phyloP scores from a whole-genome alignment of 2,329 filamentous ascomycete genomes.

The Colletotrichum orchidophilum region DNA sequence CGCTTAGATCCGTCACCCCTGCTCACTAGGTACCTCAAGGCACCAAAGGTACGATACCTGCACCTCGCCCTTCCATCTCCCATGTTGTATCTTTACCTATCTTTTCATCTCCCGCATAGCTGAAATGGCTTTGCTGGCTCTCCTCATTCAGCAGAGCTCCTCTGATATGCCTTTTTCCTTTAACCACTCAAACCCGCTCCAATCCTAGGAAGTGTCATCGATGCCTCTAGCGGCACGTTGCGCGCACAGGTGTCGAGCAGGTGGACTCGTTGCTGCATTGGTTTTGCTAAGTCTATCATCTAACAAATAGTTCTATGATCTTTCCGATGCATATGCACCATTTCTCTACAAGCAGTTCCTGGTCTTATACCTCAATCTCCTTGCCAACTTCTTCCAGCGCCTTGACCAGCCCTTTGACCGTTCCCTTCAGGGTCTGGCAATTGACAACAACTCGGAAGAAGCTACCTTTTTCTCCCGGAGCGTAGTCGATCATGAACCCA shows the following conservation, averaged over 20 bases:
- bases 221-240: background rate
- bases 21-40: background rate
- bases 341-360: too few relatives aligned
- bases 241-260: background rate
- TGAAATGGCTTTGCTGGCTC: background rate
- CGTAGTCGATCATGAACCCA: constrained; percentile 70
- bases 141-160: background rate
- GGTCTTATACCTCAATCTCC: constrained; percentile 35
- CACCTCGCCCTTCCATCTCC: background rate
- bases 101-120: background rate
- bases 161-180: background rate
- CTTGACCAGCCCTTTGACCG: constrained; percentile 62
- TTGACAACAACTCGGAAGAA: constrained; percentile 71
- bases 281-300: background rate
- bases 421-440: constrained; percentile 60
- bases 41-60: too few relatives aligned
- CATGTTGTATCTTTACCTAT: background rate
- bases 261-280: background rate
- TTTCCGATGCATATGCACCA: background rate
- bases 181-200: background rate
- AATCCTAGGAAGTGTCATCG: background rate
- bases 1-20: background rate
- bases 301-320: background rate
- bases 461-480: constrained; percentile 63
- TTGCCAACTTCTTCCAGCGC: constrained; percentile 59